These are phyloP conservation scores for Globisporangium rhizosaccharum DNA, from an alignment of 352 stramenopile genomes.

Conservation along the genomic window DNA sequence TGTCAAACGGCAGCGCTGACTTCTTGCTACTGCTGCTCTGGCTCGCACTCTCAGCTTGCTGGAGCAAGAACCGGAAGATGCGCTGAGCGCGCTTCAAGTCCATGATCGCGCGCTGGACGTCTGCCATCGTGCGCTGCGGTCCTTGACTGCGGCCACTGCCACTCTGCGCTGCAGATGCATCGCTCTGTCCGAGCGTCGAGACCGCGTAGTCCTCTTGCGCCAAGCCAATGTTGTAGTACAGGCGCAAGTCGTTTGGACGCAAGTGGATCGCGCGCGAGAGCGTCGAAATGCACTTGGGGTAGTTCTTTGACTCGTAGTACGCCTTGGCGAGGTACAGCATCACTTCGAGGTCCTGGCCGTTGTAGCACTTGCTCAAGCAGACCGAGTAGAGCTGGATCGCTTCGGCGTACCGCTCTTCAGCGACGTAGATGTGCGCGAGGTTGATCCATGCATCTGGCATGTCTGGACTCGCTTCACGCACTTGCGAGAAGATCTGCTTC, in stretches of 20 bases:
- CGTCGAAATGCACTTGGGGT: constrained; percentile 81
- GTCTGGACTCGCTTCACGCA: constrained; percentile 94
- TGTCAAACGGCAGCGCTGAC: constrained; percentile 66
- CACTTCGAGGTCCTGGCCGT: constrained; percentile 77
- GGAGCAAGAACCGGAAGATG: constrained; percentile 79
- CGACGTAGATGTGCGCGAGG: constrained; percentile 95
- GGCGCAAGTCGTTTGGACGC: constrained; percentile 64
- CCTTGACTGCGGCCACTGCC: constrained; percentile 23
- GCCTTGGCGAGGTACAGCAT: constrained; percentile 84
- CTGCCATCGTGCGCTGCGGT: constrained; percentile 76
- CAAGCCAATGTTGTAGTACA: constrained; percentile 86
- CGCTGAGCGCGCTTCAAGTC: constrained; percentile 79
- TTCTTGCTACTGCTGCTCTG: constrained; percentile 51
- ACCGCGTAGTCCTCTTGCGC: constrained; percentile 87
- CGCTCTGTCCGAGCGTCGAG: constrained; percentile 61
- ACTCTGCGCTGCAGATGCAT: constrained; percentile 29
- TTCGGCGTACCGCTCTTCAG: constrained; percentile 94
- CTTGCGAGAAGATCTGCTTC: constrained; percentile 95
- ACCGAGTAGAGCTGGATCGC: constrained; percentile 95
- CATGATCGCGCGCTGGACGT: constrained; percentile 85
- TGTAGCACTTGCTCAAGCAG: constrained; percentile 87
- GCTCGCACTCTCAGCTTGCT: constrained; percentile 46
- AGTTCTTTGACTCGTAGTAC: constrained; percentile 88
- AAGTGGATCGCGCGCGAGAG: constrained; percentile 78
- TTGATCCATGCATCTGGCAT: constrained; percentile 96